Base-by-base conservation (phyloP, 202 grass and related monocot species). In the Sporobolus alterniflorus region DNA sequence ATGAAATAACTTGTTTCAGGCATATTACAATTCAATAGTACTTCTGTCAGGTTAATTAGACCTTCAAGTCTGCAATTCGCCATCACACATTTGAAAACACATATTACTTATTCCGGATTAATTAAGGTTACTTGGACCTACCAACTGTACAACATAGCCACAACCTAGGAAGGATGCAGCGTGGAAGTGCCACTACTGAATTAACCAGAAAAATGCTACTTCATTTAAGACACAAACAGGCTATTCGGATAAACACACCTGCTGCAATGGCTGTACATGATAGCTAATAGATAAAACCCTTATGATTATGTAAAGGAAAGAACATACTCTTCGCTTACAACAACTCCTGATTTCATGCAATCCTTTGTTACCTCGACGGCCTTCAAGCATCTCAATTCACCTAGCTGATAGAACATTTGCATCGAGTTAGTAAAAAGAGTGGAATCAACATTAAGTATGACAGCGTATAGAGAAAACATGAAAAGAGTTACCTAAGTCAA, bases 321-420 rank as follows among this genome's bases (percentile, higher is more conserved):
- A 79, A 89, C 82, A 56, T 92, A 99, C 96, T 99, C 93, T 86
- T 99, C 91, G 73, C 74, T 99, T 79, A 94, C 54, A 34, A 96
- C 91, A 76, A 5, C 78, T 72, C 96, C 96, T 72, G 96, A 94
- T 70, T 96, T 99, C 96, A 99, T 99, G 74, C 96, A 99, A 77
- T 57, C 88, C 93, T 82, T 89, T 80, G 63, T 64, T 78, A 77
- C 82, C 83, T 60, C 78, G 87, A 17, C 88, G 85, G 3, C 63
- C 84, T 89, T 92, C 89, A 74, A 98, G 92, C 92, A 98, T 92
- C 84, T 98, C 91, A 81, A 98, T 90, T 81, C 96, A 87, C 18
- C 76, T 91, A 92, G 88, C 96, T 99, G 75, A 72, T 39, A 68
- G 46, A 64, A 77, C 43, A 64, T 50, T 62, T 80, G 75, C 26